phyloP scores from a whole-genome alignment of 805 yeast species.

The Torulaspora indica region DNA sequence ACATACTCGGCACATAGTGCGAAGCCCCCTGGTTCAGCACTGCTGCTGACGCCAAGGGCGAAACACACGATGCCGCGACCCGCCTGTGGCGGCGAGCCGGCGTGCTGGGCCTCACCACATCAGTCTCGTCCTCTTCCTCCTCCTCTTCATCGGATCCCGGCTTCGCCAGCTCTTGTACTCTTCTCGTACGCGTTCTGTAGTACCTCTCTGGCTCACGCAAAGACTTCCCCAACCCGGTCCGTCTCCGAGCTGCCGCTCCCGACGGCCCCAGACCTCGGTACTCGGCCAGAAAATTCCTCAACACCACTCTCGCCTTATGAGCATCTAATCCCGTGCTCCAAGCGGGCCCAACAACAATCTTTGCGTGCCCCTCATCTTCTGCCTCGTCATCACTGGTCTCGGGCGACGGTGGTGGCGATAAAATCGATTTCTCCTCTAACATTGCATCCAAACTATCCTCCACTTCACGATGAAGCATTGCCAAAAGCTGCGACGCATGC shows the following conservation, averaged over 20 bases:
- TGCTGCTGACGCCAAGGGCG: conserved; percentile 31
- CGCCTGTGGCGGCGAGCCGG: conserved; percentile 22
- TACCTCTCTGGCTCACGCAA: conserved; percentile 15
- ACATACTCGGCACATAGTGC: conserved; percentile 42
- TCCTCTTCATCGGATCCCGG: conserved; percentile 10
- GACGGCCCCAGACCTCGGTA: conserved; percentile 19
- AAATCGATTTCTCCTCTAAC: conserved; percentile 27
- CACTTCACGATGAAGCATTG: conserved; percentile 2
- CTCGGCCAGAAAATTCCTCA: conserved; percentile 23
- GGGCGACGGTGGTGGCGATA: conserved; percentile 36
- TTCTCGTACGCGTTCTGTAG: conserved; percentile 23
- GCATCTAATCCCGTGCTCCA: conserved; percentile 22
- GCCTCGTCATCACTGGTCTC: conserved; percentile 11
- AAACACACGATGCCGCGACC: conserved; percentile 25
- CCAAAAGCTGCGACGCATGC: conserved; percentile 17
- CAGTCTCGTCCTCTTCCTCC: conserved; percentile 8
- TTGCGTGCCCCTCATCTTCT: conserved; percentile 1
- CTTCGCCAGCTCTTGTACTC: conserved; percentile 8
- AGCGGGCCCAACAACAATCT: conserved; percentile 18
- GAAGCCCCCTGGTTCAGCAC: conserved; percentile 30
- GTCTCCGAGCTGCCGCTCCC: not conserved
- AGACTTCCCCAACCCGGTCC: not conserved
- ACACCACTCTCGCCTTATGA: conserved; percentile 16
- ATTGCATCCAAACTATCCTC: conserved; percentile 15
- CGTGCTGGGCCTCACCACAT: conserved; percentile 22